Percentiles rank a stretch among this genome's conserved stretches.
These are phyloP conservation scores for Neopestalotiopsis rosae DNA, from an alignment of 2,329 filamentous ascomycete species.

Conservation along the genomic window DNA sequence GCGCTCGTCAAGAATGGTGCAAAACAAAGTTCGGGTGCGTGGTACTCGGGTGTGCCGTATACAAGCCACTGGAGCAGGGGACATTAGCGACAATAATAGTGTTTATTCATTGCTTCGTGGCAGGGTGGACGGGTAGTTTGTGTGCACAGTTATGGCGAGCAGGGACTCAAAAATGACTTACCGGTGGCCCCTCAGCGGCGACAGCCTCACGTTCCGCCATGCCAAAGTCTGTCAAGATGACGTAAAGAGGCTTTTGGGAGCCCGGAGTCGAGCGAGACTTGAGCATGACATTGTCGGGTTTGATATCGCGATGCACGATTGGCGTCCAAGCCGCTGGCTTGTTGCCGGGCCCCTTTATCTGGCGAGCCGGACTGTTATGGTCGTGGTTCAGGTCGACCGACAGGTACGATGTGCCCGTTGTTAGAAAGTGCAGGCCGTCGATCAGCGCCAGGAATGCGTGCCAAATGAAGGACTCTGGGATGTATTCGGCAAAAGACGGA, in stretches of 20 bases:
- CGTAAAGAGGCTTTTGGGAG: slow-evolving; percentile 24
- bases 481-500: background rate
- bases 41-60: slow-evolving; percentile 22
- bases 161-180: background rate
- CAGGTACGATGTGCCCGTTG: slow-evolving; percentile 23
- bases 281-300: slow-evolving; percentile 28
- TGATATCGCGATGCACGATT: slow-evolving; percentile 29
- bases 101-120: background rate
- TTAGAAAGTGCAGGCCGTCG: slow-evolving; percentile 25
- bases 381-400: slow-evolving; percentile 19
- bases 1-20: slow-evolving; percentile 18
- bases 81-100: background rate
- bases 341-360: background rate
- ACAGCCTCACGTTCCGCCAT: slow-evolving; percentile 16
- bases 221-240: slow-evolving; percentile 26
- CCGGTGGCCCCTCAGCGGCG: background rate
- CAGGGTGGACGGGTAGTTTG: too few species aligned
- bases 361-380: background rate
- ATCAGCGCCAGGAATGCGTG: slow-evolving; percentile 23
- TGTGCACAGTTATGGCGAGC: background rate
- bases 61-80: background rate
- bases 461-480: slow-evolving; percentile 29
- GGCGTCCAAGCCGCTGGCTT: slow-evolving; percentile 20
- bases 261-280: slow-evolving; percentile 25
- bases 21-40: slow-evolving; percentile 26